Evolutionary conservation across 352 stramenopile genomes (phyloP).

Genomic region (Globisporangium nagaii): DNA sequence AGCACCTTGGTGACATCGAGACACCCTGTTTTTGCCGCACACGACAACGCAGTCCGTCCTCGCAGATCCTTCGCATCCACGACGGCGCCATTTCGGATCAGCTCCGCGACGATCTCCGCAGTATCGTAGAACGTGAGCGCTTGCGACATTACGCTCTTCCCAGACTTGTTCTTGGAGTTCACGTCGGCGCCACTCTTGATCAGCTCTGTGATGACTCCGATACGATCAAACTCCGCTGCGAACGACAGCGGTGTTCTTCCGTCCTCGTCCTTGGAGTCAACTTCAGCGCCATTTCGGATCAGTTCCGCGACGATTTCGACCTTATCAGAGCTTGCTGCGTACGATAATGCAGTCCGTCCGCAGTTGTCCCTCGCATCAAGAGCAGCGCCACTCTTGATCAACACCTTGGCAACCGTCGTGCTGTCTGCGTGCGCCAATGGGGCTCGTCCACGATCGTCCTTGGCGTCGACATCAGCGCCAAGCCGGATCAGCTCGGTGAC

Average conservation of each 20-base stretch:
- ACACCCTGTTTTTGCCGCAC: background rate
- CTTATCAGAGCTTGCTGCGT: background rate
- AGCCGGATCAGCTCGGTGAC: background rate
- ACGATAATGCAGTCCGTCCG: background rate
- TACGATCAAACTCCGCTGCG: background rate
- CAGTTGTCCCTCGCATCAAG: background rate
- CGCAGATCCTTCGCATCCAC: background rate
- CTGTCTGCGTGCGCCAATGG: too few species aligned
- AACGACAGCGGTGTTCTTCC: background rate
- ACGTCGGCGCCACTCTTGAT: too few species aligned
- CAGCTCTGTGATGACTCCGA: too few species aligned
- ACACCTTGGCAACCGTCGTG: too few species aligned
- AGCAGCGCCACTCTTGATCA: background rate
- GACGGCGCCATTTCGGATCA: background rate
- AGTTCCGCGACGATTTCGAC: background rate
- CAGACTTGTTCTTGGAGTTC: too few species aligned
- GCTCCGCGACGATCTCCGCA: background rate
- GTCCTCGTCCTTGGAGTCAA: background rate
- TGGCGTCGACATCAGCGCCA: background rate
- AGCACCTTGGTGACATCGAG: background rate
- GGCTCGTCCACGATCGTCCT: too few species aligned
- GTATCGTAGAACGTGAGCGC: background rate
- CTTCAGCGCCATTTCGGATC: background rate
- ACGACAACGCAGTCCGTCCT: background rate
- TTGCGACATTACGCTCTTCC: background rate